These are phyloP conservation scores for Nitzschia putrida DNA, from an alignment of 108 stramenopile species.

Conservation along the genomic window DNA sequence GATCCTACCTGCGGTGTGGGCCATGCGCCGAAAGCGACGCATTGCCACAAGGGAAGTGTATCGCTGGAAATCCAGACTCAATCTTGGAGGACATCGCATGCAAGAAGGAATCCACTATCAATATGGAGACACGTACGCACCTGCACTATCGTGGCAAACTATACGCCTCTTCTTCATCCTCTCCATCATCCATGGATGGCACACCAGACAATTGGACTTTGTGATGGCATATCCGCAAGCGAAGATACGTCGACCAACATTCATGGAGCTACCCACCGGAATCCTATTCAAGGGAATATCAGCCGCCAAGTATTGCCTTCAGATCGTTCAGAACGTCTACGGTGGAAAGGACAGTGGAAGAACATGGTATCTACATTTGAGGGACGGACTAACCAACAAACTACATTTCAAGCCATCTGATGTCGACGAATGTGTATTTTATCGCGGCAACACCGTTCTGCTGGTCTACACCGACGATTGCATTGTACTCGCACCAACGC, in stretches of 20 bases:
- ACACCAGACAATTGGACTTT: slow-evolving; percentile 53
- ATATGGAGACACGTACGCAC: slow-evolving; percentile 54
- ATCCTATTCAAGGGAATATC: slow-evolving; percentile 19
- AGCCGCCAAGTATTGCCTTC: slow-evolving; percentile 14
- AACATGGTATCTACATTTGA: slow-evolving; percentile 42
- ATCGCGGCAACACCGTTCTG: slow-evolving; percentile 39
- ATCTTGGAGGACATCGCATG: slow-evolving; percentile 41
- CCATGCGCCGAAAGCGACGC: slow-evolving; percentile 45
- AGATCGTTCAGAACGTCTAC: slow-evolving; percentile 35
- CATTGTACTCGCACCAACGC: slow-evolving; percentile 40
- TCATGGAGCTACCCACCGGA: slow-evolving; percentile 53
- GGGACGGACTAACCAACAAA: slow-evolving; percentile 4
- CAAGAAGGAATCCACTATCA: slow-evolving; percentile 25
- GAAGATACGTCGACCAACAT: slow-evolving; percentile 32
- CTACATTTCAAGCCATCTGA: slow-evolving; percentile 43
- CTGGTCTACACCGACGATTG: slow-evolving; percentile 53
- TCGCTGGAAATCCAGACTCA: slow-evolving; percentile 36
- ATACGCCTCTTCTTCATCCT: slow-evolving; percentile 38
- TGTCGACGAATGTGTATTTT: slow-evolving; percentile 57
- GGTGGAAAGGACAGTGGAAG: slow-evolving; percentile 45
- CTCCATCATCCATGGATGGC: slow-evolving; percentile 24
- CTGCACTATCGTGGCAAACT: slow-evolving; percentile 47
- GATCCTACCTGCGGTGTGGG: slow-evolving; percentile 49
- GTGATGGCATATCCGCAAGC: slow-evolving; percentile 57
- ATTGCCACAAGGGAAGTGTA: slow-evolving; percentile 38